Base-by-base conservation (phyloP, 371 early-diverging fungal genomes). In the Mortierella sp. region DNA sequence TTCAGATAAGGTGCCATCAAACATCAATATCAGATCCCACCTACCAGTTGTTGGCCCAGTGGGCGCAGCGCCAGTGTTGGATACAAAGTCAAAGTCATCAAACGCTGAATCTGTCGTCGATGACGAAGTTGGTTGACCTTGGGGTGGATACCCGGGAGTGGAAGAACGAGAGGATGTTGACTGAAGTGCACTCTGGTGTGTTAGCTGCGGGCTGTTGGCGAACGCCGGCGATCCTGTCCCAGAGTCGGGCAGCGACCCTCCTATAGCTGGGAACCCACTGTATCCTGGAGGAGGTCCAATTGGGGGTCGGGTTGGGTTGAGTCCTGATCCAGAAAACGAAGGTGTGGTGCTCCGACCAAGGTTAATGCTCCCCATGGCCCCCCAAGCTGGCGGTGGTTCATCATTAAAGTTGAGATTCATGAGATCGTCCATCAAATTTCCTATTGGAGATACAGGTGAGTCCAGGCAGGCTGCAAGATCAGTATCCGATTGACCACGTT, bases 11-110 rank as follows among this genome's bases (percentile, higher is more conserved):
- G n/a, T n/a, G n/a, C n/a, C n/a, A n/a, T n/a, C n/a, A n/a, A n/a
- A n/a, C n/a, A n/a, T 31, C 17, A 16, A 12, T 22, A 7, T 17
- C 21, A 5, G 14, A 19, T 21, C 53, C 8, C 28, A 14, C 10
- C 24, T 54, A 71, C 71, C 71, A 27, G 51, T 58, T 21, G 63
- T 63, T 8, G 76, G 64, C 34, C 64, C 68, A 4, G 63, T 47
- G 7, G 60, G 43, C 0, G 61, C 44, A 14, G 51, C 44, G 13
- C 71, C 67, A 12, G 63, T 68, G 21, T 78, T 69, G 48, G 68
- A 67, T 13, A 71, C 54, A 79, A 65, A 73, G 54, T 65, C 60
- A 62, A 80, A 76, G 28, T 78, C 78, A 19, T 67, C 80, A 60
- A 76, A 76, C 8, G 65, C 54, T 27, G 63, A 55, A 22, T 60